Conservation (phyloP, 108 stramenopile genomes). For the Pseudonitzschia delicatissima region DNA sequence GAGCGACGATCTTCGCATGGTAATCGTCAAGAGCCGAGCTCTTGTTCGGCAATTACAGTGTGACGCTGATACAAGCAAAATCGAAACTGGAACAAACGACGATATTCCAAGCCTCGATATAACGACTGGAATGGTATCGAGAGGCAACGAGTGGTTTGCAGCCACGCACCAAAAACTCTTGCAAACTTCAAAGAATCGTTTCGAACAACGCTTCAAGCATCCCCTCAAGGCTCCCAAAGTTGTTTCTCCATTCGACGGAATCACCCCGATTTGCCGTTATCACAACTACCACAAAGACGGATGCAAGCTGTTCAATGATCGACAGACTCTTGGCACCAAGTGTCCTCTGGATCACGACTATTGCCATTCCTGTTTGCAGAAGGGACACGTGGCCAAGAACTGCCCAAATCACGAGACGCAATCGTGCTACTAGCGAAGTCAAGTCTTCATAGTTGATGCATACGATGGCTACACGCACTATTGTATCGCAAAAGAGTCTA, state of each 20-base stretch:
- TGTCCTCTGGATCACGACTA: conserved; percentile 78
- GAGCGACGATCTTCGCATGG: conserved; percentile 28
- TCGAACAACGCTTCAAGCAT: conserved; percentile 37
- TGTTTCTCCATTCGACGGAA: conserved; percentile 50
- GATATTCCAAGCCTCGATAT: not conserved
- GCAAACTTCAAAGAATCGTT: not conserved
- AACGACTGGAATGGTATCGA: conserved; percentile 13
- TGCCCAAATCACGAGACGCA: conserved; percentile 26
- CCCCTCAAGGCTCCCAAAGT: conserved; percentile 66
- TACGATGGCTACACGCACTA: no score
- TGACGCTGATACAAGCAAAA: not conserved
- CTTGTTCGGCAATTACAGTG: conserved; percentile 34
- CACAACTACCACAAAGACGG: conserved; percentile 81
- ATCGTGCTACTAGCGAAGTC: not conserved
- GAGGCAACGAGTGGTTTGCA: conserved; percentile 35
- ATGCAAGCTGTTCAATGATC: conserved; percentile 18
- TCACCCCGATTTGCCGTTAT: conserved; percentile 78
- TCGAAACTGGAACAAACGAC: not conserved
- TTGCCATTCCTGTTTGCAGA: conserved; percentile 68
- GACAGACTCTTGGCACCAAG: not conserved
- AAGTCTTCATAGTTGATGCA: no score
- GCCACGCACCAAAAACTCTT: conserved; percentile 7
- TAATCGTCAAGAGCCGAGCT: conserved; percentile 76
- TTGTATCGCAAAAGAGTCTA: no score
- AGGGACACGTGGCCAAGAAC: conserved; percentile 61